A percentile compares a stretch with the other conserved stretches of the same genome.
These are phyloP conservation scores for Candida ovalis DNA, from an alignment of 805 yeast genomes.

Conservation along the genomic window DNA sequence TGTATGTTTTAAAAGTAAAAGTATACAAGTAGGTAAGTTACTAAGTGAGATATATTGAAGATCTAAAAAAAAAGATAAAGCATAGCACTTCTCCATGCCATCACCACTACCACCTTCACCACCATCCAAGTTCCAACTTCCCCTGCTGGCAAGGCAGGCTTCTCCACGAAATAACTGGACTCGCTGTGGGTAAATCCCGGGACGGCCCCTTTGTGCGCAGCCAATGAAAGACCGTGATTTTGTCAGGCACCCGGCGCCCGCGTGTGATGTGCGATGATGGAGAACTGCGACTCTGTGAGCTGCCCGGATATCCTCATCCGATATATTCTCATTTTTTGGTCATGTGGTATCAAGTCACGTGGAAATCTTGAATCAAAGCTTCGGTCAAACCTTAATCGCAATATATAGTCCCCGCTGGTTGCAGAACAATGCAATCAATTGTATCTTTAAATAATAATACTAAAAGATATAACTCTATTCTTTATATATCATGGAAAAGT, in stretches of 20 bases:
- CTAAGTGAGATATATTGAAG: background rate
- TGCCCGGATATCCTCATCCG: background rate
- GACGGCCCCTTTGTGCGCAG: slow-evolving; percentile 3
- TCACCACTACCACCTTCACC: too few relatives aligned
- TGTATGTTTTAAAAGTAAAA: background rate
- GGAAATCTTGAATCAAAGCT: background rate
- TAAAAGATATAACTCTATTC: too few relatives aligned
- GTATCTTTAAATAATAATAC: too few relatives aligned
- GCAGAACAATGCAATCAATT: too few relatives aligned
- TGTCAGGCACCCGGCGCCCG: background rate
- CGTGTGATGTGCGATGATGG: background rate
- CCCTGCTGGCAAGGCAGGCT: too few relatives aligned
- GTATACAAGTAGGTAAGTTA: background rate
- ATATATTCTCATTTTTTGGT: too few relatives aligned
- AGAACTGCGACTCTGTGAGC: too few relatives aligned
- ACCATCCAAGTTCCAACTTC: too few relatives aligned
- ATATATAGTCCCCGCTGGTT: too few relatives aligned
- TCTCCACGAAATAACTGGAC: background rate
- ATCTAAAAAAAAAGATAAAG: background rate
- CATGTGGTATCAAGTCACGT: background rate
- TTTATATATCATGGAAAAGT: too few relatives aligned
- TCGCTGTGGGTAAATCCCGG: slow-evolving; percentile 3
- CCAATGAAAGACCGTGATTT: slow-evolving; percentile 7
- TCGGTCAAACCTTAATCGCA: too few relatives aligned
- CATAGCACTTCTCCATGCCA: too few relatives aligned